Evolutionary conservation across 2,329 filamentous ascomycete genomes (phyloP), one percentile per base, ranked within the genome.

Genomic region (Sporothrix globosa): DNA sequence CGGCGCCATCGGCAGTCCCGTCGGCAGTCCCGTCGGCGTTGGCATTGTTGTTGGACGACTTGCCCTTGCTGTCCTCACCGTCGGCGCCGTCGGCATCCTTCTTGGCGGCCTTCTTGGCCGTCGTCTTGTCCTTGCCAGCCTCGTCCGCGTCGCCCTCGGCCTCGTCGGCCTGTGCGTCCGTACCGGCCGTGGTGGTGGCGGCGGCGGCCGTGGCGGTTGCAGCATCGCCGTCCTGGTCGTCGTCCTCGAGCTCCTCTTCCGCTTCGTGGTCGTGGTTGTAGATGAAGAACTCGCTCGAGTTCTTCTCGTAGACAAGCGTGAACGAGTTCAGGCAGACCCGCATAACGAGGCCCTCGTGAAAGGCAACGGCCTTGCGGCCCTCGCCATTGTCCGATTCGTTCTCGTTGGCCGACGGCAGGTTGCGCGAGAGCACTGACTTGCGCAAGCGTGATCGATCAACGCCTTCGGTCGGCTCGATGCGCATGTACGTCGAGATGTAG

Each of bases 401-500:
- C 71, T 91, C 87, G 71, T 85, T 86, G 68, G 86, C 77, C 73
- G 83, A 82, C 0, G 90, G 89, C 50, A 93, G 82, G 78, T 92
- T 94, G 71, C 91, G 90, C 67, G 88, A 86, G 19, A 95, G 83
- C 71, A 93, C 88, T 4, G 88, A 86, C 80, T 89, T 91, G 73
- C 86, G 87, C 76, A 93, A 84, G 63, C 86, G 87, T 6, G 85
- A 85, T 66, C 89, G 84, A 7, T 86, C 82, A 2, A 96, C 86
- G 17, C 92, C 92, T 80, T 96, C 92, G 0, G 96, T 99, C 1
- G 92, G 92, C 77, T 97, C 93, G 30, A 94, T 87, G 73, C 93
- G 92, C 74, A 93, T 92, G 80, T 92, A 98, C 0, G 94, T 93
- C 21, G 95, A 94, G 70, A 97, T 92, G 78, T 99, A 99, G 82